phyloP scores from a whole-genome alignment of 192 early-diverging fungal genomes.

The Ambispora gerdemannii region DNA sequence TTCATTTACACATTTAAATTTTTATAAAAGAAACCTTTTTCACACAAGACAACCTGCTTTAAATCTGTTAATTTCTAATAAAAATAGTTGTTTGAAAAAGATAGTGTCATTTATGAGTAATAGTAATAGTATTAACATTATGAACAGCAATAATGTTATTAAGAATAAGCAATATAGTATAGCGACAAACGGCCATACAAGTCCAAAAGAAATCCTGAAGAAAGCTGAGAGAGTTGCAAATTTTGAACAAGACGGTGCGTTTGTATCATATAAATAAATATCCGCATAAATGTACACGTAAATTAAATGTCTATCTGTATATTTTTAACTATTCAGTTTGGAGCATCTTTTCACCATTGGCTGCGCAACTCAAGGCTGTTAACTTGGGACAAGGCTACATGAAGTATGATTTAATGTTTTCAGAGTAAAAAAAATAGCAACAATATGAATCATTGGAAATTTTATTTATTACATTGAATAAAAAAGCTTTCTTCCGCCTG shows the following conservation, averaged over 20 bases:
- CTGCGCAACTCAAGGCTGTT: slow-evolving; percentile 78
- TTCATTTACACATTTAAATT: not conserved
- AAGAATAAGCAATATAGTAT: no score
- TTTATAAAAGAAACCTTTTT: not conserved
- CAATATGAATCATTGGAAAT: not conserved
- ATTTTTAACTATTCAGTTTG: slow-evolving; percentile 49
- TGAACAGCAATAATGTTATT: no score
- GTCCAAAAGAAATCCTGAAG: not conserved
- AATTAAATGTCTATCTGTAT: not conserved
- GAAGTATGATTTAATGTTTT: slow-evolving; percentile 45
- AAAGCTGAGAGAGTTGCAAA: slow-evolving; percentile 46
- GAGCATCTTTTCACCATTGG: slow-evolving; percentile 85
- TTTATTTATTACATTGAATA: slow-evolving; percentile 5
- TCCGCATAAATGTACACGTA: not conserved
- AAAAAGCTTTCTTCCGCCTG: slow-evolving; percentile 77
- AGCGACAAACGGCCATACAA: not conserved
- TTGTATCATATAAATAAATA: not conserved
- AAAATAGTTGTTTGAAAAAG: not conserved
- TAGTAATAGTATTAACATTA: not conserved
- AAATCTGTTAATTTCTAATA: not conserved
- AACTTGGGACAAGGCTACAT: slow-evolving; percentile 91
- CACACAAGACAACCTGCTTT: not conserved
- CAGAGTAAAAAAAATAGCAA: no score
- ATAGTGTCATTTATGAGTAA: not conserved
- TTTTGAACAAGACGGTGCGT: slow-evolving; percentile 56